Percentiles rank a stretch among this genome's conserved stretches.
Evolutionary conservation across 2,329 filamentous ascomycete species (phyloP).

Genomic region (Emericellopsis atlantica): DNA sequence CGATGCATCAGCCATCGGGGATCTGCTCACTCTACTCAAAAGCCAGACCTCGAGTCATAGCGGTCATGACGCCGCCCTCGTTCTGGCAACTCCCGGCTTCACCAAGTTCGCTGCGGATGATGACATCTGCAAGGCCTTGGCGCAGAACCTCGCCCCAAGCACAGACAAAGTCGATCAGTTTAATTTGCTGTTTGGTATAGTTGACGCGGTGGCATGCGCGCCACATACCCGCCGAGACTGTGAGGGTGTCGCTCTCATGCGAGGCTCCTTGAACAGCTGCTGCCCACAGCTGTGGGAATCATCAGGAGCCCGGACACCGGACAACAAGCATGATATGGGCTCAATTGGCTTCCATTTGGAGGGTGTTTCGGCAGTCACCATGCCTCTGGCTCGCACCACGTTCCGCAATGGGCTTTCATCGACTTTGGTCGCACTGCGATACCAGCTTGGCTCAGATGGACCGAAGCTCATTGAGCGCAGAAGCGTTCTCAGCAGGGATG

Average conservation of each 20-base stretch:
- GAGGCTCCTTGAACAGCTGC: slow-evolving; percentile 23
- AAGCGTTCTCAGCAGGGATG: neutral
- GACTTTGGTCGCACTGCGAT: slow-evolving; percentile 34
- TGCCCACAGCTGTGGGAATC: slow-evolving; percentile 33
- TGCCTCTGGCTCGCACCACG: slow-evolving; percentile 67
- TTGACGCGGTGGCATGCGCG: slow-evolving; percentile 36
- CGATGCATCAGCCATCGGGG: neutral
- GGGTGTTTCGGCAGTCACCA: slow-evolving; percentile 22
- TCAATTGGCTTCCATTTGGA: slow-evolving; percentile 28
- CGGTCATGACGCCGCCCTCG: slow-evolving; percentile 28
- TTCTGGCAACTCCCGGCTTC: slow-evolving; percentile 36
- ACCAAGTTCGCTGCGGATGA: slow-evolving; percentile 33
- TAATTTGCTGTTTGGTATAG: slow-evolving; percentile 39
- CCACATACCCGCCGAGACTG: slow-evolving; percentile 13
- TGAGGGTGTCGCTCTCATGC: slow-evolving; percentile 39
- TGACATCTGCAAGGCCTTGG: slow-evolving; percentile 25
- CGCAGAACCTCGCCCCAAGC: slow-evolving; percentile 20
- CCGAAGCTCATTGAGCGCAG: neutral
- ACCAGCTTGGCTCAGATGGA: slow-evolving; percentile 7
- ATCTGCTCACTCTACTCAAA: neutral
- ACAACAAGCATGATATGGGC: slow-evolving; percentile 21
- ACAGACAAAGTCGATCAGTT: slow-evolving; percentile 13
- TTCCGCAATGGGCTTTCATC: slow-evolving; percentile 58
- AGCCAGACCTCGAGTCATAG: slow-evolving; percentile 9
- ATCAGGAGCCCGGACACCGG: slow-evolving; percentile 10